phyloP scores from a whole-genome alignment of 345 rosid genomes.

The Anacardium occidentale region DNA sequence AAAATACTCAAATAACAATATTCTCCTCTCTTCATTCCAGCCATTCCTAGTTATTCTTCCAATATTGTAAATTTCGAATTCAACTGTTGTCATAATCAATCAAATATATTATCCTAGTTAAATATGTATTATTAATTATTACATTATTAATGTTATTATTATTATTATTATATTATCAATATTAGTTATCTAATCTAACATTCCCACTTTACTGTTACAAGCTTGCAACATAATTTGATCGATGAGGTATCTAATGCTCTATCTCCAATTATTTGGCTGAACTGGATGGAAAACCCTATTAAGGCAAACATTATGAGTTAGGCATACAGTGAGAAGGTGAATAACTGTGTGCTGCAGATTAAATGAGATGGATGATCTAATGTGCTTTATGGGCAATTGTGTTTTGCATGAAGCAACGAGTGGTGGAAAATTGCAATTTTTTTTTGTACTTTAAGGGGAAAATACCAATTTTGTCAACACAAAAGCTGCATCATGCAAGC shows the following conservation, averaged over 20 bases:
- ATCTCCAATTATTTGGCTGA: constrained; percentile 2
- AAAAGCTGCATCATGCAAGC: constrained; percentile 1
- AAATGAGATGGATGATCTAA: neutral
- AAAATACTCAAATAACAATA: too few species aligned
- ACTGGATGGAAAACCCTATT: constrained; percentile 4
- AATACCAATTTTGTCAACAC: neutral
- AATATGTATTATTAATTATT: too few species aligned
- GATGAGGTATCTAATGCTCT: neutral
- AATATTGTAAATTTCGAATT: too few species aligned
- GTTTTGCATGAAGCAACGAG: neutral
- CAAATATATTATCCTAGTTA: too few species aligned
- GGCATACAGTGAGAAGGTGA: neutral
- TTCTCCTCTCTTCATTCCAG: too few species aligned
- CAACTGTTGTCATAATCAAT: too few species aligned
- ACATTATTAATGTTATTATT: too few species aligned
- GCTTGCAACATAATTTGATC: neutral
- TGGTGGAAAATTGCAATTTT: neutral
- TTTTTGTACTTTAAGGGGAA: neutral
- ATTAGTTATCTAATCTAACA: too few species aligned
- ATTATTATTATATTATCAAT: too few species aligned
- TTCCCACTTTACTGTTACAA: neutral
- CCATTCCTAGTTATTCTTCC: too few species aligned
- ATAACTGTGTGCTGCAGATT: neutral
- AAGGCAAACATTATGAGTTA: neutral
- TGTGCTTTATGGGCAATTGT: neutral